A percentile compares a stretch with the other conserved stretches of the same genome.
phyloP scores from a whole-genome alignment of 1,284 basidiomycete genomes.

The Pterula multifida region DNA sequence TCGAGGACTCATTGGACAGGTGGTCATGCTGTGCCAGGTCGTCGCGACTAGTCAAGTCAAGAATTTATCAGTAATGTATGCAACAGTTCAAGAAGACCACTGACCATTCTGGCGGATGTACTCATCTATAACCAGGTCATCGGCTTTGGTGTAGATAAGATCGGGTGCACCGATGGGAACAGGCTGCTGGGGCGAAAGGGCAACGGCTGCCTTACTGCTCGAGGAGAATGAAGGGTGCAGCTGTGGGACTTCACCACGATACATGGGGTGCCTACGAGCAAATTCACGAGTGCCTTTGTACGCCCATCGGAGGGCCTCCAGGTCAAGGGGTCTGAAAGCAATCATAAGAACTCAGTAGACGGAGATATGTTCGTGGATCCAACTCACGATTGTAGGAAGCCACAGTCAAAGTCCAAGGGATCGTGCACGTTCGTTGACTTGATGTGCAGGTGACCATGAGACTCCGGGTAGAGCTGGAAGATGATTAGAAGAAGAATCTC shows the following conservation, averaged over 20 bases:
- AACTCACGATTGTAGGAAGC: constrained; percentile 16
- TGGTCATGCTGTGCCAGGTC: constrained; percentile 16
- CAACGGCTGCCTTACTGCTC: not conserved
- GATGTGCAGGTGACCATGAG: constrained; percentile 26
- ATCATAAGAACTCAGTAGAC: not conserved
- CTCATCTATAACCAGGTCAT: constrained; percentile 25
- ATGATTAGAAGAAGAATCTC: not conserved
- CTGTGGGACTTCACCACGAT: constrained; percentile 29
- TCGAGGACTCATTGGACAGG: constrained; percentile 14
- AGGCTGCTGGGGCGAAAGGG: constrained; percentile 20
- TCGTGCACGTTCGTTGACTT: constrained; percentile 18
- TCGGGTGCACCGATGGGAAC: constrained; percentile 20
- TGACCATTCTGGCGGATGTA: constrained; percentile 16
- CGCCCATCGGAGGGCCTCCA: constrained; percentile 36
- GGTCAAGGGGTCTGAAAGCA: constrained; percentile 23
- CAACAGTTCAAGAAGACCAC: not conserved
- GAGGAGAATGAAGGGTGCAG: constrained; percentile 37
- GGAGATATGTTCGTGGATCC: not conserved
- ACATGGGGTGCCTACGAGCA: constrained; percentile 41
- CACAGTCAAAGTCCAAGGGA: constrained; percentile 20
- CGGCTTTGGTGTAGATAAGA: constrained; percentile 27
- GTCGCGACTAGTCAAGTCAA: constrained; percentile 18
- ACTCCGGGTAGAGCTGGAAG: constrained; percentile 19
- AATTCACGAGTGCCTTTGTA: constrained; percentile 51
- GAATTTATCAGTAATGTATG: constrained; percentile 19